Conservation (phyloP, 768 basidiomycete genomes). For the Lactarius tabidus region DNA sequence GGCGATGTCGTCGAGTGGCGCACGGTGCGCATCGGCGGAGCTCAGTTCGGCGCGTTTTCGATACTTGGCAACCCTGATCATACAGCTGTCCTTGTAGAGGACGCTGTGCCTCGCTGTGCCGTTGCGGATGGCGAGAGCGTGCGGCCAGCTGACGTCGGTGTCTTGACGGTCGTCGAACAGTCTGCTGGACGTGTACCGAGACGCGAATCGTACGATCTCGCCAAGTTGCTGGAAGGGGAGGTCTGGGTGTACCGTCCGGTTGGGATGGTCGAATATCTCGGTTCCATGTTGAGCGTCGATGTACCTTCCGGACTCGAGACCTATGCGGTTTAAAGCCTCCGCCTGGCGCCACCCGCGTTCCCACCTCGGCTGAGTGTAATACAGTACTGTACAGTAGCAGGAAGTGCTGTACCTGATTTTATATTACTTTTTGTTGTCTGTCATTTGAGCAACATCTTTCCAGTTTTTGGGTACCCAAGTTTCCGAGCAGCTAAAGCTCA, state of each 20-base stretch:
- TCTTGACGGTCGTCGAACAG: constrained; percentile 53
- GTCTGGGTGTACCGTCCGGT: constrained; percentile 57
- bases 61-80: constrained; percentile 52
- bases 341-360: neutral
- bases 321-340: neutral
- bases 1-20: constrained; percentile 58
- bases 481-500: too few relatives aligned
- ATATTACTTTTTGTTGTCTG: too few relatives aligned
- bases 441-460: too few relatives aligned
- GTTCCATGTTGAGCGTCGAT: constrained; percentile 26
- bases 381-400: too few relatives aligned
- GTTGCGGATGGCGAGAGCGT: constrained; percentile 36
- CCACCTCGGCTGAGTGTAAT: neutral
- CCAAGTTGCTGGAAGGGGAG: constrained; percentile 45
- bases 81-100: constrained; percentile 47
- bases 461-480: too few relatives aligned
- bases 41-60: constrained; percentile 24
- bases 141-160: constrained; percentile 39
- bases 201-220: constrained; percentile 41
- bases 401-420: too few relatives aligned
- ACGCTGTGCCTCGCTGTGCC: constrained; percentile 33
- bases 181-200: constrained; percentile 41
- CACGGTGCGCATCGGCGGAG: constrained; percentile 30
- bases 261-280: constrained; percentile 37
- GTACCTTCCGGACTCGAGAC: constrained; percentile 16